Base-by-base conservation (phyloP, 768 basidiomycete species). In the Lentinula aciculospora region DNA sequence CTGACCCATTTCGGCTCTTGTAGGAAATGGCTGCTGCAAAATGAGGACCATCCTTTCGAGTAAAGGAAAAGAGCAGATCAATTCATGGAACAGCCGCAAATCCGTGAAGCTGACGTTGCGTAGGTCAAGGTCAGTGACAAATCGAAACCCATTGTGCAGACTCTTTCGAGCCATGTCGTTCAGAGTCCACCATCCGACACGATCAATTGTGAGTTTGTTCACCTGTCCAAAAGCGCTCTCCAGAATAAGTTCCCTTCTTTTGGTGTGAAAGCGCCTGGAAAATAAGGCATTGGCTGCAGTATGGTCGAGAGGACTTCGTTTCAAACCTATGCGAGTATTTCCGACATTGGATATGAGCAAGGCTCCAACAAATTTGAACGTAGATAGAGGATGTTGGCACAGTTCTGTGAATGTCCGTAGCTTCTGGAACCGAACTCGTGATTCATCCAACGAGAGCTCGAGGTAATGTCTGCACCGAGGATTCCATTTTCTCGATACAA, bases 31-130 rank as follows among this genome's bases (percentile, higher is more conserved):
- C 23, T 53, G 51, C 21, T 23, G 51, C 23, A 53, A 19, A 27
- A 3, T 53, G 8, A 39, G 3, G 19, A 4, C 3, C 23, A 56
- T 40, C 19, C 39, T 44, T 46, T 56, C 54, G n/a, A 56, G 44
- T n/a, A 45, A 13, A 19, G 54, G 54, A 45, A 56, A 56, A 31
- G 54, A 56, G 54, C 54, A 56, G 19, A 56, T 32, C 17, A 56
- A 32, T 36, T 29, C 54, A 29, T 45, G 27, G 13, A 56, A 45
- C 25, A 45, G 13, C n/a, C 21, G 28, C 8, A 44, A n/a, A 27
- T 44, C 28, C 27, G 19, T 15, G 23, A 56, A 56, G 42, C 40
- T 46, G 39, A 56, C 54, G 28, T 44, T 10, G 40, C 32, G 39
- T 15, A 56, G 31, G 19, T 21, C 28, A 19, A 56, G 54, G n/a